Evolutionary conservation across 2,329 filamentous ascomycete genomes (phyloP), one percentile per base, ranked within the genome.

Genomic region (Trichoderma sp.): DNA sequence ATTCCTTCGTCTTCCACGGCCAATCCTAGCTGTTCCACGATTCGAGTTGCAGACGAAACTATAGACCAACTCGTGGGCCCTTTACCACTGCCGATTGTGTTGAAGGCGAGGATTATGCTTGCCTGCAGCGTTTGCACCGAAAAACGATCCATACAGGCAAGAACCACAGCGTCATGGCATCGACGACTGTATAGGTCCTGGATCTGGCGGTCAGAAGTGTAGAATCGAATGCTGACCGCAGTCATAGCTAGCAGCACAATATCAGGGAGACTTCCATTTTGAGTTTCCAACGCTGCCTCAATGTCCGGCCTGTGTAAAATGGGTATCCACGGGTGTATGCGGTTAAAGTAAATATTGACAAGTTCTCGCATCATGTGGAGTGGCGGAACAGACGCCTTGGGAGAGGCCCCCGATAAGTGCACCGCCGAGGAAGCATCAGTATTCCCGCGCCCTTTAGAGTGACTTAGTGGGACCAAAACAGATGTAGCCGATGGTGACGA

Each of bases 91-190:
- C 73, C 73, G 12, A 73, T 72, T 28, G 71, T 78, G 68, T 79
- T 76, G 72, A 81, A 81, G 20, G 77, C 77, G 58, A 80, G 75
- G 23, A 82, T 80, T 11, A 77, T 76, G 23, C 79, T 71, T n/a
- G 78, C 79, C 69, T 80, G 79, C 23, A 80, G 68, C 59, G 77
- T 80, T 73, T 80, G 78, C 9, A 80, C 78, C 6, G 76, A 78
- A 23, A 80, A 72, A 23, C 65, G 57, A 50, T 72, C 71, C 71
- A 72, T 72, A 50, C 57, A 70, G 6, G 71, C 71, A 30, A 72
- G 57, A 30, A 72, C 59, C 28, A 72, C 71, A 15, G 71, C 71
- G 43, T 72, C 71, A 47, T 72, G 71, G 59, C 71, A 72, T 20
- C 71, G 65, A n/a, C 57, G 34, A 53, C 69, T 67, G 47, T 72